Percentiles rank a stretch among this genome's conserved stretches.
Conservation (phyloP, 805 yeast species). For the Candida silvicultrix region DNA sequence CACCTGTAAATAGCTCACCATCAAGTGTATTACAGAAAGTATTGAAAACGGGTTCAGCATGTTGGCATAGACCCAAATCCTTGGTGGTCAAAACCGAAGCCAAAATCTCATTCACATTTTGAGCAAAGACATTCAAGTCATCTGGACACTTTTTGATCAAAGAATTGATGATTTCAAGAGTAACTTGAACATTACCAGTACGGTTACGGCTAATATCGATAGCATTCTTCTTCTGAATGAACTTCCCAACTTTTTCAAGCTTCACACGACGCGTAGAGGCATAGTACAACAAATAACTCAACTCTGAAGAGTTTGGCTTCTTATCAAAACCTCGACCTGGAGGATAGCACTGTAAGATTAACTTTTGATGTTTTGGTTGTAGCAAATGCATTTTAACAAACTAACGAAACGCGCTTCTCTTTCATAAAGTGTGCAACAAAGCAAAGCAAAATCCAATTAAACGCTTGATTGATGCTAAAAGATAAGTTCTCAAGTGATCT, state of each 20-base stretch:
- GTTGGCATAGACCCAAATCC: slow-evolving; percentile 58
- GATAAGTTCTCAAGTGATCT: not conserved
- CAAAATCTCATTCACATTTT: slow-evolving; percentile 57
- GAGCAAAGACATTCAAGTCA: slow-evolving; percentile 78
- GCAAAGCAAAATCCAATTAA: not conserved
- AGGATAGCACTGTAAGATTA: slow-evolving; percentile 90
- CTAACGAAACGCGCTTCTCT: not conserved
- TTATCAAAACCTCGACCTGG: slow-evolving; percentile 82
- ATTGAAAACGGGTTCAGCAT: slow-evolving; percentile 39
- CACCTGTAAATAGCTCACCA: slow-evolving; percentile 60
- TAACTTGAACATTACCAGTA: slow-evolving; percentile 78
- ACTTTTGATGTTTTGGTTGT: slow-evolving; percentile 81
- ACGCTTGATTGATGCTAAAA: too few relatives aligned
- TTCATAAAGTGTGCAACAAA: not conserved
- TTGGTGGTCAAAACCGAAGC: slow-evolving; percentile 40
- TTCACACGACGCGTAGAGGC: slow-evolving; percentile 87
- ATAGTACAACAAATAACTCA: slow-evolving; percentile 81
- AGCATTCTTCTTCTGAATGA: slow-evolving; percentile 54
- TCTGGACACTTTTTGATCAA: slow-evolving; percentile 73
- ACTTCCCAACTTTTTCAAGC: slow-evolving; percentile 76
- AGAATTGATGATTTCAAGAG: slow-evolving; percentile 62
- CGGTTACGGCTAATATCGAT: slow-evolving; percentile 56
- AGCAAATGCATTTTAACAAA: slow-evolving; percentile 28
- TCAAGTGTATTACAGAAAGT: slow-evolving; percentile 49
- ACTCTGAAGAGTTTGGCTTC: slow-evolving; percentile 87